Base-by-base conservation (phyloP, 495 filamentous ascomycete species). In the Eremomyces bilateralis region DNA sequence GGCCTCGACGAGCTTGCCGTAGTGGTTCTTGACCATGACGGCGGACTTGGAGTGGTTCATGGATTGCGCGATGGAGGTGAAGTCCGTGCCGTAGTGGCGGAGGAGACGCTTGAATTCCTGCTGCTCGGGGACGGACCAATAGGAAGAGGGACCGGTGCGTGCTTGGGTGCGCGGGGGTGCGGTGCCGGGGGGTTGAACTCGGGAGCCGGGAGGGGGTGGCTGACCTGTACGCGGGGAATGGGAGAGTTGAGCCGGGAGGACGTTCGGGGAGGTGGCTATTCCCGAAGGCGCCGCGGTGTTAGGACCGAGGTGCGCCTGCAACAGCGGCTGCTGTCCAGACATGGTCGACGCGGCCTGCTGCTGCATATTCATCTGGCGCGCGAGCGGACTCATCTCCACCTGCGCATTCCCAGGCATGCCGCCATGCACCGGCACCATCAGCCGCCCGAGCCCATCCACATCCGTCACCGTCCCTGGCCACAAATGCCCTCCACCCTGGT, bases 91-190 rank as follows among this genome's bases (percentile, higher is more conserved):
- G 61, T 80, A 95, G 37, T 85, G 69, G 31, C 60, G 68, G 29
- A 95, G 59, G 34, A 84, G 56, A 18, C 61, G 63, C 1, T 72
- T 71, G 48, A 97, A 95, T 49, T 94, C 80, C 16, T 60, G 71
- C 20, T 76, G 67, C 51, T 97, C 88, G 1, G 78, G 74, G 18
- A 95, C 88, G 42, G 85, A 94, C 88, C 88, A 97, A 53, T 97
- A 97, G 49, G 88, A 94, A 1, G 81, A 91, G 4, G 81, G 54
- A 29, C 43, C 63, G 44, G 39, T 64, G 37, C 44, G 37, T 15
- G 18, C 12, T 15, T 35, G 35, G 12, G 41, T 12, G 16, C 20
- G 11, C 11, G 38, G 31, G 17, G 37, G 10, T 34, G 20, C 40
- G 21, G n/a, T n/a, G n/a, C n/a, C n/a, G n/a, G n/a, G n/a, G n/a